Percentiles rank a stretch among this genome's conserved stretches.
Evolutionary conservation across 768 basidiomycete species (phyloP).

Genomic region (Naganishia onofrii): DNA sequence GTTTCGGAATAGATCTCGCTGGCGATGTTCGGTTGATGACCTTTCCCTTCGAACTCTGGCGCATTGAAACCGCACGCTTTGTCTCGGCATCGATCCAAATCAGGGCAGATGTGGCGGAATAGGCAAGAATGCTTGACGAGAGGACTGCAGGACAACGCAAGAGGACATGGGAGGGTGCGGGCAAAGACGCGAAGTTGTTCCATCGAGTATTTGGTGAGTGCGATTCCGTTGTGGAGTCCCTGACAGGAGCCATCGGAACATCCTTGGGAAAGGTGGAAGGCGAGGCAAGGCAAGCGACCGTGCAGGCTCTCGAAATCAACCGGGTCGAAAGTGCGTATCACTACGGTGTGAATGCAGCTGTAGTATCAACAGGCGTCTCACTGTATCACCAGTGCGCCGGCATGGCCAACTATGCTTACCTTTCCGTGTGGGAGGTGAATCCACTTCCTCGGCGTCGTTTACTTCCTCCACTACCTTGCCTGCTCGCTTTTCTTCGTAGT

Average conservation of each 20-base stretch:
- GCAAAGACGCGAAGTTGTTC: background rate
- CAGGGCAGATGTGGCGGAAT: conserved; percentile 3
- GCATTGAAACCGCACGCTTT: conserved; percentile 2
- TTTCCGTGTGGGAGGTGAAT: background rate
- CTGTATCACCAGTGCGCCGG: no score
- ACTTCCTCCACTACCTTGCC: background rate
- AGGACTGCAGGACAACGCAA: conserved; percentile 2
- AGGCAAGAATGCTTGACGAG: background rate
- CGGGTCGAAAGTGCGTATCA: background rate
- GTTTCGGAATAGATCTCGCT: conserved; percentile 13
- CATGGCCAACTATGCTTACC: background rate
- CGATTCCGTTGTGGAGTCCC: background rate
- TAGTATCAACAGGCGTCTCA: no score
- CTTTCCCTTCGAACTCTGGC: background rate
- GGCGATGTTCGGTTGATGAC: background rate
- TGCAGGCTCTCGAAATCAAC: background rate
- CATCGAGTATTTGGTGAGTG: background rate
- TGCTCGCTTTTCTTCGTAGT: conserved; percentile 8
- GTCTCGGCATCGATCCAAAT: background rate
- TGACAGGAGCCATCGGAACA: background rate
- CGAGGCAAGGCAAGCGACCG: background rate
- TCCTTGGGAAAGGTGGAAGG: background rate
- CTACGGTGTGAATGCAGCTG: no score
- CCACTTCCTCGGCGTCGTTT: background rate
- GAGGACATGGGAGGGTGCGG: conserved; percentile 3